Percentiles rank a stretch among this genome's conserved stretches.
Evolutionary conservation across 768 basidiomycete species (phyloP).

Genomic region (Cyathus striatus): DNA sequence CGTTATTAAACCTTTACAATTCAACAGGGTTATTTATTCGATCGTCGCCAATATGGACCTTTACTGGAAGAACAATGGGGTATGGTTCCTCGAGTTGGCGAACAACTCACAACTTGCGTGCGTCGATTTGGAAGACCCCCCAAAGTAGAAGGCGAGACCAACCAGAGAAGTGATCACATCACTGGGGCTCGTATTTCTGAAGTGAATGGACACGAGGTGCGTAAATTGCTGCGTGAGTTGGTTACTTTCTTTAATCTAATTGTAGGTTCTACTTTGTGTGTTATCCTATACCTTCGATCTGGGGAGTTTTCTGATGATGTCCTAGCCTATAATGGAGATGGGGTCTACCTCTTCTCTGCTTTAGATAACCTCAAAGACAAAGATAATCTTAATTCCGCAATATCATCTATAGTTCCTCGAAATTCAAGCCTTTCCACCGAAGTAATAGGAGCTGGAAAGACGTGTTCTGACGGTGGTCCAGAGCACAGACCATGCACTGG

Average conservation of each 20-base stretch:
- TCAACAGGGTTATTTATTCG: constrained; percentile 72
- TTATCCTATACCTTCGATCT: constrained; percentile 6
- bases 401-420: constrained; percentile 23
- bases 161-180: constrained; percentile 46
- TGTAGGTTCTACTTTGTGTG: constrained; percentile 63
- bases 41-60: constrained; percentile 68
- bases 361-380: constrained; percentile 46
- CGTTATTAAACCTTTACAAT: not conserved
- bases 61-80: constrained; percentile 70
- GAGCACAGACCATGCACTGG: no score
- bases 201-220: constrained; percentile 72
- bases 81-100: constrained; percentile 31
- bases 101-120: constrained; percentile 71
- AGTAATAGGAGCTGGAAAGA: not conserved
- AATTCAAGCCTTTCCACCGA: no score
- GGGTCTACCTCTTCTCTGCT: constrained; percentile 70
- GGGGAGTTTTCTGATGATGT: not conserved
- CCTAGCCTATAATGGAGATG: constrained; percentile 70
- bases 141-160: constrained; percentile 9
- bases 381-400: constrained; percentile 10
- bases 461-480: no score
- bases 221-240: no score
- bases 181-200: constrained; percentile 72
- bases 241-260: not conserved
- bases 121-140: constrained; percentile 63